Evolutionary conservation across 371 early-diverging fungal genomes (phyloP).

Genomic region (Lichtheimia corymbifera): DNA sequence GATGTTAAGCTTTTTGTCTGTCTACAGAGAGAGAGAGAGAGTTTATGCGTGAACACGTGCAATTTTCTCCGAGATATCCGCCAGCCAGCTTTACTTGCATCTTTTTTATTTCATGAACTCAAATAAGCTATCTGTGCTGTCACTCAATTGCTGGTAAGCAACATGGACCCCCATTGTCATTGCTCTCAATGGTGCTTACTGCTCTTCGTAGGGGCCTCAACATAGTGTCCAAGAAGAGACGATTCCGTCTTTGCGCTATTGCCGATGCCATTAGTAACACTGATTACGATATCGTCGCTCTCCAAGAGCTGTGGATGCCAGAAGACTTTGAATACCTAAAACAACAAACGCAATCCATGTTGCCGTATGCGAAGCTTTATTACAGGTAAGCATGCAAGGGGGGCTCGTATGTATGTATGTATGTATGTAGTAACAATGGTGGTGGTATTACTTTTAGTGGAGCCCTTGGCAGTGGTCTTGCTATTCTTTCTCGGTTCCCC

Average conservation of each 20-base stretch:
- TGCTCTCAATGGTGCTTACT: not conserved
- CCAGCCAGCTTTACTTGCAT: not conserved
- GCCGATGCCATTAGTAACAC: slow-evolving; percentile 43
- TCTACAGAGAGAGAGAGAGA: no score
- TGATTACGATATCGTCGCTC: slow-evolving; percentile 57
- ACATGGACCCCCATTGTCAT: not conserved
- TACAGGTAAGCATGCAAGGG: slow-evolving; percentile 34
- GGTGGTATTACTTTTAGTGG: slow-evolving; percentile 35
- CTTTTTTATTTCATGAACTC: slow-evolving; percentile 3
- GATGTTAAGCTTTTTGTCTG: no score
- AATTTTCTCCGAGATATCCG: no score
- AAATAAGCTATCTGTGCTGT: slow-evolving; percentile 41
- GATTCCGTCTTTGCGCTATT: slow-evolving; percentile 54
- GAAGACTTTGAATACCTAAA: slow-evolving; percentile 54
- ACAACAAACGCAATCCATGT: slow-evolving; percentile 15
- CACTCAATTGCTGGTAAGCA: slow-evolving; percentile 60
- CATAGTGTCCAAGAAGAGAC: slow-evolving; percentile 50
- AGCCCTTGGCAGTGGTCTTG: slow-evolving; percentile 61
- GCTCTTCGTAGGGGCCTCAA: slow-evolving; percentile 51
- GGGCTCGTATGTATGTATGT: not conserved
- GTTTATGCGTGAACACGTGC: no score
- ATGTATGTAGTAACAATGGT: not conserved
- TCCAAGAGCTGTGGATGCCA: slow-evolving; percentile 66
- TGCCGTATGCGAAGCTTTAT: slow-evolving; percentile 55
- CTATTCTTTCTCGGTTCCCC: slow-evolving; percentile 52